These are phyloP conservation scores for Plasmopara halstedii DNA, from an alignment of 352 stramenopile genomes.

Conservation along the genomic window DNA sequence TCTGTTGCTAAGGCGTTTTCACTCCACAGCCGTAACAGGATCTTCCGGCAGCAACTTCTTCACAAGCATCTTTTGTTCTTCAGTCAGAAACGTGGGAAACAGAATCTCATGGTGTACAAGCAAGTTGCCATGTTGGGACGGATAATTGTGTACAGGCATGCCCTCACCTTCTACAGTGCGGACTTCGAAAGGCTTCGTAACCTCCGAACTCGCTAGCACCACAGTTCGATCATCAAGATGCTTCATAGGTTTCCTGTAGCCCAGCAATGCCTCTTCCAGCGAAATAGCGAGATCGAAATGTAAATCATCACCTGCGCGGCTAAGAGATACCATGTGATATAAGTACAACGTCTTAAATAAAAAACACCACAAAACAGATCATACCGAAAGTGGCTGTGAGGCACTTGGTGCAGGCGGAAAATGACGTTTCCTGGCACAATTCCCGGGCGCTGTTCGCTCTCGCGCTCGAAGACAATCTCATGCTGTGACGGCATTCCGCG, in stretches of 20 bases:
- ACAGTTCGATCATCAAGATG: conserved; percentile 94
- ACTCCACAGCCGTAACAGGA: conserved; percentile 13
- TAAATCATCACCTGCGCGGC: conserved; percentile 91
- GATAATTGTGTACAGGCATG: conserved; percentile 92
- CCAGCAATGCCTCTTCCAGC: conserved; percentile 94
- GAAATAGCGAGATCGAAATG: conserved; percentile 93
- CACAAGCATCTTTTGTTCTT: conserved; percentile 81
- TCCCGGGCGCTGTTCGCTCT: conserved; percentile 77
- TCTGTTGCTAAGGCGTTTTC: too few relatives aligned
- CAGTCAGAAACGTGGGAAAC: conserved; percentile 87
- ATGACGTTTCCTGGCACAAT: conserved; percentile 92
- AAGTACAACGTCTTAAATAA: background rate
- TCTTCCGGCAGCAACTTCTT: conserved; percentile 36
- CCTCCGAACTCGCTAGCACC: conserved; percentile 62
- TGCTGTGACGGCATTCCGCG: conserved; percentile 75
- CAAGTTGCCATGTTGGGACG: conserved; percentile 88
- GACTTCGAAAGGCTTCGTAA: conserved; percentile 93
- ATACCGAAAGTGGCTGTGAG: conserved; percentile 83
- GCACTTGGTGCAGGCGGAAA: conserved; percentile 89
- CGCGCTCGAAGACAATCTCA: conserved; percentile 81
- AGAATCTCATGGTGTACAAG: conserved; percentile 94
- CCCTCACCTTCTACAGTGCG: conserved; percentile 89
- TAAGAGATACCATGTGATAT: conserved; percentile 17
- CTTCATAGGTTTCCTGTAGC: conserved; percentile 88
- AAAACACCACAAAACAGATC: conserved; percentile 1